A percentile compares a stretch with the other conserved stretches of the same genome.
phyloP scores from a whole-genome alignment of 352 stramenopile genomes.

The Hyphochytrium catenoides region DNA sequence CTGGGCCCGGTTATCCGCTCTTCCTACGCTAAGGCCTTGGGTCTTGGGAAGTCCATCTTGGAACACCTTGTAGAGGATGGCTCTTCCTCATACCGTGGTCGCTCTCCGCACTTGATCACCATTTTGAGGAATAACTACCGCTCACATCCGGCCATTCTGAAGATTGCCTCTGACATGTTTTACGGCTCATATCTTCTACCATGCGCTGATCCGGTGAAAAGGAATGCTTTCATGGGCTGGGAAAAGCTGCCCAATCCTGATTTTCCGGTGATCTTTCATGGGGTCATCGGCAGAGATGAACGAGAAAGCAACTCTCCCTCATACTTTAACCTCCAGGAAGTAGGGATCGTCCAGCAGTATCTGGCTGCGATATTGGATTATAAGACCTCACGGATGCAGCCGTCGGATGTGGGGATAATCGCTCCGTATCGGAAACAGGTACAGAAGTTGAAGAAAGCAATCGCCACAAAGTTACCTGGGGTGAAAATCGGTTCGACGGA shows the following conservation, averaged over 20 bases:
- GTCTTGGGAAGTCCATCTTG: slow-evolving; percentile 20
- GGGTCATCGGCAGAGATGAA: slow-evolving; percentile 16
- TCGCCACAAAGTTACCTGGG: slow-evolving; percentile 24
- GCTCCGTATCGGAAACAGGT: slow-evolving; percentile 17
- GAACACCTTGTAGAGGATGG: slow-evolving; percentile 16
- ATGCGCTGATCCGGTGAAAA: slow-evolving; percentile 13
- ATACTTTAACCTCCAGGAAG: slow-evolving; percentile 41
- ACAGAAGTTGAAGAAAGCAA: slow-evolving; percentile 9
- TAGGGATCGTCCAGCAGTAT: slow-evolving; percentile 21
- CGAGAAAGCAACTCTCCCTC: slow-evolving; percentile 25
- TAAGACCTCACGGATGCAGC: slow-evolving; percentile 4
- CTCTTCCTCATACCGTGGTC: neutral
- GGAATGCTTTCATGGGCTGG: slow-evolving; percentile 16
- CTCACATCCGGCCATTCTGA: slow-evolving; percentile 20
- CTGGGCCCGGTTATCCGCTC: slow-evolving; percentile 22
- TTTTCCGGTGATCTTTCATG: slow-evolving; percentile 26
- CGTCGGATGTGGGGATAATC: slow-evolving; percentile 37
- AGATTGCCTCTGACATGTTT: slow-evolving; percentile 26
- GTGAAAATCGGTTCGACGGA: slow-evolving; percentile 19
- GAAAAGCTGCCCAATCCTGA: slow-evolving; percentile 20
- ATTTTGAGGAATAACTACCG: slow-evolving; percentile 32
- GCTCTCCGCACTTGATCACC: slow-evolving; percentile 15
- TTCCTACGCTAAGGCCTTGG: slow-evolving; percentile 12
- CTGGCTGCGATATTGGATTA: slow-evolving; percentile 13
- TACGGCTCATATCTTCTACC: slow-evolving; percentile 21